Evolutionary conservation across 441 rosid species (phyloP), one percentile per base, ranked within the genome.

Genomic region (Flueggea neowawraea): DNA sequence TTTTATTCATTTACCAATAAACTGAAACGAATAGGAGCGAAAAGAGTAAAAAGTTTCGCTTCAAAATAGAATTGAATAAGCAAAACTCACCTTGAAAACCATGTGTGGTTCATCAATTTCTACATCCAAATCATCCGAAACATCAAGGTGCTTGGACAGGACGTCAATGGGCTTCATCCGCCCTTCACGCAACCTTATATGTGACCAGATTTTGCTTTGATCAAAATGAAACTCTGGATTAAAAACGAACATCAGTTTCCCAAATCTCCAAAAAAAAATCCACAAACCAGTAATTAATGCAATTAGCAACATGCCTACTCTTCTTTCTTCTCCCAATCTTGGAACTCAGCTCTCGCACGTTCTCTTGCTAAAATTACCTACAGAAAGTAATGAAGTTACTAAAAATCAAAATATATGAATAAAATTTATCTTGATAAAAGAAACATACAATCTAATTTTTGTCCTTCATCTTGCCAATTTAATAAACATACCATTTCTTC

Each of bases 251-350:
- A 68, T 15, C 43, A 60, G 67, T 63, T 52, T 52, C 69, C 64
- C n/a, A 53, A 17, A 64, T 52, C 15, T 61, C 41, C 6, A 36
- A 50, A 55, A 63, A 31, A 10, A 22, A 8, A 17, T 62, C 16
- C 43, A 56, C 41, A 32, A 14, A 28, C 16, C 50, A 57, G 22
- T 15, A 45, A 64, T 31, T 50, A 69, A 13, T 44, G 55, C 33
- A 61, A 15, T 14, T 54, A 59, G 51, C 55, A 57, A 16, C 58
- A 61, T 68, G 87, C 98, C 90, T 94, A 96, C 70, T 91, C 96
- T 70, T 94, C 99, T 70, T 91, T 94, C 79, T 87, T 94, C 86
- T 94, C 99, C 97, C 95, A 94, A 58, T 94, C 99, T 60, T 91
- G 96, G 74, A 83, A 87, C 75, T 94, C 99, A 69, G 97, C 99